Percentiles rank a stretch among this genome's conserved stretches.
phyloP scores from a whole-genome alignment of 805 yeast species.

The Candida awuae region DNA sequence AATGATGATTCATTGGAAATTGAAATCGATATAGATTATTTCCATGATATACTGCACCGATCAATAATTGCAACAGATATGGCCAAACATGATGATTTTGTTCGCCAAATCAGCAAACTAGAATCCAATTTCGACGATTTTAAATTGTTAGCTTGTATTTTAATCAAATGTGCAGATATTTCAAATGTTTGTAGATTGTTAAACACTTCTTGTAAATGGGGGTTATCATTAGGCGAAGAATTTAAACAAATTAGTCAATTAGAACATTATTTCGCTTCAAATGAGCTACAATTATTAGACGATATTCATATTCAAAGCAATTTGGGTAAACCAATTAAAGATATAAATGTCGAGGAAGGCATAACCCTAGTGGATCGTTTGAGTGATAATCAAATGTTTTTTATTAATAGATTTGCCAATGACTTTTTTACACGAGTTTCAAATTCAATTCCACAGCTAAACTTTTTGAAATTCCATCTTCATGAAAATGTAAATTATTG shows the following conservation, averaged over 20 bases:
- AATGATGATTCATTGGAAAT: constrained; percentile 34
- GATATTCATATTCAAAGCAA: background rate
- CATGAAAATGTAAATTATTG: constrained; percentile 49
- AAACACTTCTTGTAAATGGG: constrained; percentile 77
- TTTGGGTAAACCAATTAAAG: constrained; percentile 11
- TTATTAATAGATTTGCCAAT: constrained; percentile 74
- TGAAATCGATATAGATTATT: constrained; percentile 26
- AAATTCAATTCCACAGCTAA: constrained; percentile 51
- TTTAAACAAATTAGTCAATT: constrained; percentile 58
- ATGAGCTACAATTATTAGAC: constrained; percentile 4
- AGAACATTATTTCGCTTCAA: constrained; percentile 26
- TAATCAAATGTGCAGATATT: constrained; percentile 92
- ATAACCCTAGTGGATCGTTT: constrained; percentile 41
- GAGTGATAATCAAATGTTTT: constrained; percentile 70
- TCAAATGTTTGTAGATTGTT: constrained; percentile 85
- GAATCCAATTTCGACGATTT: constrained; percentile 21
- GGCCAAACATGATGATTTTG: constrained; percentile 77
- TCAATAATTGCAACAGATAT: constrained; percentile 80
- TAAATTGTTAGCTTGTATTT: constrained; percentile 49
- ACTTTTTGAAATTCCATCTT: constrained; percentile 48
- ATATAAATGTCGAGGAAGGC: constrained; percentile 35
- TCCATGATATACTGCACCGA: constrained; percentile 12
- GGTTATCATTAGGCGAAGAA: constrained; percentile 67
- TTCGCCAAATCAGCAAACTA: constrained; percentile 39
- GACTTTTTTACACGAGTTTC: constrained; percentile 63